Base-by-base conservation (phyloP, 805 yeast genomes). In the Saccharomycopsis sp. region DNA sequence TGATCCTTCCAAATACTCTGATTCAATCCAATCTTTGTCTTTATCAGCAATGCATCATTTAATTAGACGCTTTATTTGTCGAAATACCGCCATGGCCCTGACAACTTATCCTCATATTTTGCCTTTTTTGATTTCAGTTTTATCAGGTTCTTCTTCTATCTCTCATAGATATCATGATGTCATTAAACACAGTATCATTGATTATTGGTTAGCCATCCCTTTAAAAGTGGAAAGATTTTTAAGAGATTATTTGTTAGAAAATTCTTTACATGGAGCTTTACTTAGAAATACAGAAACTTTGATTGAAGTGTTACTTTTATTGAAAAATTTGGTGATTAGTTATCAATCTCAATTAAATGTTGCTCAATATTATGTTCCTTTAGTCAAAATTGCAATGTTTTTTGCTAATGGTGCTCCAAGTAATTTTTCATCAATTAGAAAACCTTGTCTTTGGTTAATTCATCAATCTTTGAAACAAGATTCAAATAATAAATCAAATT, bases 201-300 rank as follows among this genome's bases (percentile, higher is more conserved):
- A 61, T 34, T 51, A 57, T 41, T 66, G 68, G 68, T 46, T 61
- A 17, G 58, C 58, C 12, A 49, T 60, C 37, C 61, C 65, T 9
- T 27, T 42, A 8, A 56, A 56, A 18, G 50, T 57, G 13, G 67
- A 64, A 40, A 40, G 48, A 13, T 51, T 50, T 21, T 14, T 65
- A 23, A 50, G 58, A 3, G 51, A 51, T 25, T 34, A 35, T 23
- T 64, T 67, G 15, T 49, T 64, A 21, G 34, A 46, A 17, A 52
- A 52, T 45, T 34, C 50, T 3, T 26, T 32, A 33, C 15, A 49
- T 35, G 10, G 56, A 54, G 36, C 40, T 61, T 26, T 41, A 39
- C 14, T 56, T 47, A 21, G 49, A 54, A 20, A 37, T 58, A 14
- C 37, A 21, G 26, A 48, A 53, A 34, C 49, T 59, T 13, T 40